Evolutionary conservation across 2,329 filamentous ascomycete species (phyloP).

Genomic region (Periconia digitata): DNA sequence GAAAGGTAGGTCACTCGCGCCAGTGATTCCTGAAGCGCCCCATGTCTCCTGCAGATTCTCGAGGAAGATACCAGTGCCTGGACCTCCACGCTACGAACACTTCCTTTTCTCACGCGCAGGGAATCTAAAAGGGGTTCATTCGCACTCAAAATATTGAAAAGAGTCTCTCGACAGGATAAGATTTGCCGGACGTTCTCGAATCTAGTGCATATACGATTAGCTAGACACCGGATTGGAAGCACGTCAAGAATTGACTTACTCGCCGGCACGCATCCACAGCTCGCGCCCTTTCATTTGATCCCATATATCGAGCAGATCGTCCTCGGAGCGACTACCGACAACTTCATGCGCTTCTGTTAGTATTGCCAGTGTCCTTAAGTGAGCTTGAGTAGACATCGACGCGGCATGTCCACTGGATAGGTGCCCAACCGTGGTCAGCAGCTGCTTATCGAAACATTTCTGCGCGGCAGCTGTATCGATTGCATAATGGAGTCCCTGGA

Average conservation of each 20-base stretch:
- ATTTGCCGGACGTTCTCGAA: constrained; percentile 79
- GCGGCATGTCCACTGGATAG: constrained; percentile 30
- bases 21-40: constrained; percentile 81
- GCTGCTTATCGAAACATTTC: constrained; percentile 63
- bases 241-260: constrained; percentile 56
- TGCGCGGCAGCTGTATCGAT: constrained; percentile 58
- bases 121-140: constrained; percentile 64
- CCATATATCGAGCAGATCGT: constrained; percentile 65
- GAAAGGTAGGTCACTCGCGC: constrained; percentile 83
- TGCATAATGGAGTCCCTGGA: constrained; percentile 75
- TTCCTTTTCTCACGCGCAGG: constrained; percentile 61
- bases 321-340: constrained; percentile 60
- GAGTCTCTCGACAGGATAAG: constrained; percentile 78
- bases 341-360: constrained; percentile 82
- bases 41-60: constrained; percentile 74
- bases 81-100: constrained; percentile 72
- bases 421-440: constrained; percentile 50
- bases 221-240: background rate
- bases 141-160: constrained; percentile 77
- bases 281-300: constrained; percentile 65
- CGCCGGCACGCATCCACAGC: constrained; percentile 79
- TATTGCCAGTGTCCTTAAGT: constrained; percentile 59
- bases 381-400: constrained; percentile 23
- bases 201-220: constrained; percentile 50
- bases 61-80: constrained; percentile 76